Base-by-base conservation (phyloP, 129 eudicot species). In the Dittrichia graveolens region DNA sequence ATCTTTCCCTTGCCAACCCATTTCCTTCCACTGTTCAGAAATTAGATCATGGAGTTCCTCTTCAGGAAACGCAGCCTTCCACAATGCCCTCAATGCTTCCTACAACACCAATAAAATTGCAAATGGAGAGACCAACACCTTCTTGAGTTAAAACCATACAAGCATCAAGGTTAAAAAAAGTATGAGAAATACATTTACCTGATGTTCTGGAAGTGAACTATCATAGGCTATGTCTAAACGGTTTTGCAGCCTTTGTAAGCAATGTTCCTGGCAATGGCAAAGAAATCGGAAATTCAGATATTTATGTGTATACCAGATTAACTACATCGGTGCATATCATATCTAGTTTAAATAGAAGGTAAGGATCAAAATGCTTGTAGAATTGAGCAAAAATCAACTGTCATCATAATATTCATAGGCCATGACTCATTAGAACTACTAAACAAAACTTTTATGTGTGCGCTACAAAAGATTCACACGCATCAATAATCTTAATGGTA, bases 1-100 rank as follows among this genome's bases (percentile, higher is more conserved):
- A 79, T 94, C 98, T 90, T 94, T 94, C 60, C 98, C 98, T 78
- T 94, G 98, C 98, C 98, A 94, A 48, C 98, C 98, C 98, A 94
- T 94, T 72, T 94, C 98, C 77, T 94, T 94, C 98, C 98, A 94
- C 72, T 94, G 96, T 47, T 90, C 98, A 71, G 98, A 94, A 79
- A 94, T 85, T 72, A 90, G 72, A 74, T 84, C 96, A 79, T 35
- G 71, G 14, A 90, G 95, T 82, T 84, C 84, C 83, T 87, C 92
- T 75, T 83, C 96, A 70, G 98, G 98, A 79, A 90, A 94, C 63
- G 98, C 85, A 62, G 88, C 93, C 82, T 79, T 44, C 98, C 98
- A 94, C 80, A 94, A 81, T 40, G 96, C 93, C 83, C 65, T 83
- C 73, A 94, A 74, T 72, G 98, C 91, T 80, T 85, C 89, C 98